Evolutionary conservation across 768 basidiomycete species (phyloP).

Genomic region (Chalciporus sphaerocephalus): DNA sequence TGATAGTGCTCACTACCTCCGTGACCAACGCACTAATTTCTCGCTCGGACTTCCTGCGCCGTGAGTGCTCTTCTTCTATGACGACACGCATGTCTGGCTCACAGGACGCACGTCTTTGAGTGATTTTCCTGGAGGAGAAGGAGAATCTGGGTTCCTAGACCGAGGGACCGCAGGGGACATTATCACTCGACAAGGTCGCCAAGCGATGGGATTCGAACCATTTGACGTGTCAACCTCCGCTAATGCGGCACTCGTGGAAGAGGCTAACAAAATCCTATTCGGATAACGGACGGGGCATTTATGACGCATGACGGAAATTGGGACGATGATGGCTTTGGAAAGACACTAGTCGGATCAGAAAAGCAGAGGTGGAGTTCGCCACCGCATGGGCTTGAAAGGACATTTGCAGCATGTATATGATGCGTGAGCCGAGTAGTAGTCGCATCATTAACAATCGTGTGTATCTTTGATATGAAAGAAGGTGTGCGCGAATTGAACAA

Average conservation of each 20-base stretch:
- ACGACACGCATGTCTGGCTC: not conserved
- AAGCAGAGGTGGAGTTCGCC: no score
- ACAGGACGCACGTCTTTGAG: slow-evolving; percentile 19
- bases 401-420: no score
- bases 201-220: slow-evolving; percentile 41
- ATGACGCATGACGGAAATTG: slow-evolving; percentile 3
- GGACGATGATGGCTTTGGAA: no score
- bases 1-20: slow-evolving; percentile 44
- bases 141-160: slow-evolving; percentile 43
- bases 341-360: no score
- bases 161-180: slow-evolving; percentile 36
- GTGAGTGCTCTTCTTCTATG: slow-evolving; percentile 27
- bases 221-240: slow-evolving; percentile 21
- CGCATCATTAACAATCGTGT: no score
- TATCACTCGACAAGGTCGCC: slow-evolving; percentile 33
- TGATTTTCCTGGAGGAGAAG: slow-evolving; percentile 51
- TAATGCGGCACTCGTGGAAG: slow-evolving; percentile 20
- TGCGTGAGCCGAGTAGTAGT: no score
- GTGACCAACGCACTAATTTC: slow-evolving; percentile 47
- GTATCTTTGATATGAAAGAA: not conserved
- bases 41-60: slow-evolving; percentile 46
- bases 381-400: no score
- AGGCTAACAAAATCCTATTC: slow-evolving; percentile 27
- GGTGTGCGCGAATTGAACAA: not conserved
- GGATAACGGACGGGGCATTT: slow-evolving; percentile 5